Evolutionary conservation across 768 basidiomycete genomes (phyloP).

Genomic region (Pleurotus tuoliensis): DNA sequence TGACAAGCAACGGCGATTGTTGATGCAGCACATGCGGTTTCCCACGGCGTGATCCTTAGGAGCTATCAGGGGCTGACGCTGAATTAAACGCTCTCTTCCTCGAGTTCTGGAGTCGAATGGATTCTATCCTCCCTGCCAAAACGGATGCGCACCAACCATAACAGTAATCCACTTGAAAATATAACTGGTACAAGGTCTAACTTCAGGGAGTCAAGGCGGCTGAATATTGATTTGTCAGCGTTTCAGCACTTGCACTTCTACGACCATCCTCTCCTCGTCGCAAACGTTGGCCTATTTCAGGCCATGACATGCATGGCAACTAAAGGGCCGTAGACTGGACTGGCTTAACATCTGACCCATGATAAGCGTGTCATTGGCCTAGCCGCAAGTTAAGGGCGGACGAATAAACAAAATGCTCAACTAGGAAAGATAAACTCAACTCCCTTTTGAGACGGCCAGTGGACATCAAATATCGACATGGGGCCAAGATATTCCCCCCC

Average conservation of each 20-base stretch:
- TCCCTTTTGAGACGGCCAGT: slow-evolving; percentile 27
- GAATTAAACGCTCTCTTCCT: too few relatives aligned
- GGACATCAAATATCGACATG: not conserved
- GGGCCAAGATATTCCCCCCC: not conserved
- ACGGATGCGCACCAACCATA: too few relatives aligned
- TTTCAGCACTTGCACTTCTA: too few relatives aligned
- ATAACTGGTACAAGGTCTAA: too few relatives aligned
- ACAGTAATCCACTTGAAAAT: too few relatives aligned
- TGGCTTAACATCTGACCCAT: not conserved
- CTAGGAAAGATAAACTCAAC: slow-evolving; percentile 40
- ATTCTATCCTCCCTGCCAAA: too few relatives aligned
- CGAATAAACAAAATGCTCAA: slow-evolving; percentile 43
- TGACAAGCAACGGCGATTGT: slow-evolving; percentile 3
- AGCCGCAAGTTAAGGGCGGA: not conserved
- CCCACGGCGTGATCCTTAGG: not conserved
- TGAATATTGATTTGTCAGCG: too few relatives aligned
- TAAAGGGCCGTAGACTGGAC: slow-evolving; percentile 7
- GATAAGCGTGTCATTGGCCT: not conserved
- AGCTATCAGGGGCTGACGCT: too few relatives aligned
- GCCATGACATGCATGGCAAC: slow-evolving; percentile 18
- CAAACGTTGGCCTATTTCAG: slow-evolving; percentile 14
- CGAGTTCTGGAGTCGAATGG: too few relatives aligned
- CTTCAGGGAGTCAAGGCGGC: too few relatives aligned
- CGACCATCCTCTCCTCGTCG: too few relatives aligned
- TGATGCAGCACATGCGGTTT: not conserved